A percentile compares a stretch with the other conserved stretches of the same genome.
phyloP scores from a whole-genome alignment of 2,329 filamentous ascomycete species.

The Bipolaris sorokiniana region DNA sequence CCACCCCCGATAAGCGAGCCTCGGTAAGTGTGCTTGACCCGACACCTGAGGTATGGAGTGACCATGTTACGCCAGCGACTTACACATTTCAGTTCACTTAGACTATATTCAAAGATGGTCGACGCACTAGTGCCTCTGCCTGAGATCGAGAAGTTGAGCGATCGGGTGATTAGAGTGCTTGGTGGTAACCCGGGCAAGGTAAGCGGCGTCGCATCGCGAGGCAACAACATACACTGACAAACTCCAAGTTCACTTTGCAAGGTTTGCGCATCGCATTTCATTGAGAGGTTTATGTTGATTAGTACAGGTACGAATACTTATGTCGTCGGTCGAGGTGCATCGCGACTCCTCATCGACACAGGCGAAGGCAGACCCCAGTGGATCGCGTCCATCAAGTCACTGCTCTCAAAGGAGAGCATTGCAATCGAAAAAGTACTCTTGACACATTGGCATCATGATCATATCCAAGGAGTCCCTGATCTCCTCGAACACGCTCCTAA shows the following conservation, averaged over 20 bases:
- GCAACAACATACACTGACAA: conserved; percentile 20
- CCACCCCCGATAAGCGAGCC: conserved; percentile 38
- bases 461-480: conserved; percentile 76
- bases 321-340: conserved; percentile 75
- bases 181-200: conserved; percentile 90
- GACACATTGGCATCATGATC: conserved; percentile 93
- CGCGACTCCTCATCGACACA: conserved; percentile 85
- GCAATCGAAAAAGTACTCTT: conserved; percentile 73
- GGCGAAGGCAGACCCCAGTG: conserved; percentile 81
- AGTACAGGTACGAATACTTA: conserved; percentile 87
- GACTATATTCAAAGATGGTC: conserved; percentile 59
- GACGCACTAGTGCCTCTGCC: conserved; percentile 68
- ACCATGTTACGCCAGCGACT: conserved; percentile 39
- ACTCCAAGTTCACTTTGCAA: conserved; percentile 66
- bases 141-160: conserved; percentile 77
- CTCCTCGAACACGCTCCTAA: conserved; percentile 68
- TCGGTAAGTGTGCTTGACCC: conserved; percentile 26
- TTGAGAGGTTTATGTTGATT: conserved; percentile 14
- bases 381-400: conserved; percentile 68
- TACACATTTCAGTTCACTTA: conserved; percentile 27
- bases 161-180: conserved; percentile 79
- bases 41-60: conserved; percentile 15
- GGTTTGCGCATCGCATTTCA: conserved; percentile 48
- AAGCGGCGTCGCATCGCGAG: conserved; percentile 20
- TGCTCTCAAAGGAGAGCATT: conserved; percentile 71